These are phyloP conservation scores for Ophiosphaerella narmari DNA, from an alignment of 2,329 filamentous ascomycete genomes.

Conservation along the genomic window DNA sequence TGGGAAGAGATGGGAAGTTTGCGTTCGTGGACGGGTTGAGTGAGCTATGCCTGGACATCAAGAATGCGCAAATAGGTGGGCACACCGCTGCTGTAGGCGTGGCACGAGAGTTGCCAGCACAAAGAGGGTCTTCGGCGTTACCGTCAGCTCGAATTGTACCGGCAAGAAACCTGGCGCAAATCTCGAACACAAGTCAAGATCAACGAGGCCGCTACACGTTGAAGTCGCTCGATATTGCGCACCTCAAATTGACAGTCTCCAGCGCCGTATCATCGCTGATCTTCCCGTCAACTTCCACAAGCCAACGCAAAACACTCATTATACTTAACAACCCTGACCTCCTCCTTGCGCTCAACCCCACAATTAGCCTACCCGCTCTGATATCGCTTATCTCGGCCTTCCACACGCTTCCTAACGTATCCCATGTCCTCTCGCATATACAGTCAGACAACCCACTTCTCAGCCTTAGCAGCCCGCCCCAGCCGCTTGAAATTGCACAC, in stretches of 20 bases:
- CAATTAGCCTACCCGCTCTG: slow-evolving; percentile 23
- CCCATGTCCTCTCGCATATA: slow-evolving; percentile 69
- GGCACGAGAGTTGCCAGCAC: background rate
- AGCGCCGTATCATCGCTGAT: slow-evolving; percentile 29
- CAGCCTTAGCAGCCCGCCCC: slow-evolving; percentile 52
- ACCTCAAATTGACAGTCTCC: slow-evolving; percentile 31
- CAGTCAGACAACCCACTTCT: slow-evolving; percentile 76
- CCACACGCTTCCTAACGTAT: slow-evolving; percentile 58
- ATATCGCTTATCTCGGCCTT: slow-evolving; percentile 33
- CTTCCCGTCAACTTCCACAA: slow-evolving; percentile 8
- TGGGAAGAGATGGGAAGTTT: slow-evolving; percentile 64
- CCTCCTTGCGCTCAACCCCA: slow-evolving; percentile 45
- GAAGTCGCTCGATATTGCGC: slow-evolving; percentile 29
- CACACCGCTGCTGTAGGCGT: background rate
- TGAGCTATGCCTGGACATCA: slow-evolving; percentile 54
- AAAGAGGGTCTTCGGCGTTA: slow-evolving; percentile 6
- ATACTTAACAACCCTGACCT: slow-evolving; percentile 53
- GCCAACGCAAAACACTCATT: slow-evolving; percentile 42
- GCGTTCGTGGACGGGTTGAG: slow-evolving; percentile 76
- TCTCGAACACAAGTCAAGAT: background rate
- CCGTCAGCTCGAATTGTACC: slow-evolving; percentile 23
- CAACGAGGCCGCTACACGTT: slow-evolving; percentile 25
- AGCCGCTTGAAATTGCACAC: slow-evolving; percentile 39
- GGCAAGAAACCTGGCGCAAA: background rate
- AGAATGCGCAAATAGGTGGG: slow-evolving; percentile 1